Evolutionary conservation across 768 basidiomycete genomes (phyloP), one percentile per base, ranked within the genome.

Genomic region (Mycena pura): DNA sequence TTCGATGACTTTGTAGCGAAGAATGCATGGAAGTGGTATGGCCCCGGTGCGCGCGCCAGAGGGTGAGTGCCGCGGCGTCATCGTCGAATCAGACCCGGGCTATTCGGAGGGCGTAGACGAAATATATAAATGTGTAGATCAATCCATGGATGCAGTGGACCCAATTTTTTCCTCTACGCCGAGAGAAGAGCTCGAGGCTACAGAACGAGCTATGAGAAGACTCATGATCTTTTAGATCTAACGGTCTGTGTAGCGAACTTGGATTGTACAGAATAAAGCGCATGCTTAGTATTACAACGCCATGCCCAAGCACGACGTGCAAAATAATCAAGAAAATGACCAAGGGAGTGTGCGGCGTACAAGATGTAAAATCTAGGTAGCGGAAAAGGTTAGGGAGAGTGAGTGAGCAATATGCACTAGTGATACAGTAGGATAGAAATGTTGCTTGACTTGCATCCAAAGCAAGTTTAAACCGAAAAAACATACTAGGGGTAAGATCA

Each of bases 1-100:
- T 95, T 90, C 68, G 85, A 87, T n/a, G 84, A 87, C 3, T 97
- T 97, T 69, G 81, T 96, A 28, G 74, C 76, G 68, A 83, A 90
- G 28, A 91, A 86, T 64, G 88, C 91, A 2, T 86, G 85, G 82
- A 89, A 89, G 57, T 96, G 95, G 94, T 81, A 47, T 17, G 59
- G 51, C 3, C n/a, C 34, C 11, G 51, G 22, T 14, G 15, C 59
- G 45, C 52, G 45, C 44, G 19, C n/a, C 38, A 60, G n/a, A n/a
- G n/a, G n/a, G n/a, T n/a, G n/a, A n/a, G n/a, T n/a, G n/a, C n/a
- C n/a, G n/a, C n/a, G n/a, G n/a, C n/a, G n/a, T n/a, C n/a, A n/a
- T n/a, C n/a, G n/a, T n/a, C n/a, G n/a, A n/a, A n/a, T n/a, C n/a
- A n/a, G n/a, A n/a, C n/a, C n/a, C n/a, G n/a, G n/a, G n/a, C n/a